Conservation (phyloP, 768 basidiomycete species). For the Lactarius sp. region DNA sequence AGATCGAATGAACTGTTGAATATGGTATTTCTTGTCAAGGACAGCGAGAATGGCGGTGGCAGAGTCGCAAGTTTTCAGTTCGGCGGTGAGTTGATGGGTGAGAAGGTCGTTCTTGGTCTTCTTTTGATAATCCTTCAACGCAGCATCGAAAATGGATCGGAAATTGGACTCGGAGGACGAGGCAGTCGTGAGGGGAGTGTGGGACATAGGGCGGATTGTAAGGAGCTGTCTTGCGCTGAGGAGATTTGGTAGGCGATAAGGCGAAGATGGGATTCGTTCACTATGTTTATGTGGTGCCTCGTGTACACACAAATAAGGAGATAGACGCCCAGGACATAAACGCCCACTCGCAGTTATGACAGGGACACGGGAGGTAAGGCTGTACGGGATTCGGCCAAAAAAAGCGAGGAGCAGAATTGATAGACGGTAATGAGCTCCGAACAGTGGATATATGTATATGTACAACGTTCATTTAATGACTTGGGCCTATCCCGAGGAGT, state of each 20-base stretch:
- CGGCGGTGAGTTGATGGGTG: background rate
- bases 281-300: too few relatives aligned
- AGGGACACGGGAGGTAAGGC: too few relatives aligned
- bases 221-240: background rate
- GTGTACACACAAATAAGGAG: too few relatives aligned
- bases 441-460: too few relatives aligned
- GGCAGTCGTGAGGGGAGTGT: background rate
- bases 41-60: background rate
- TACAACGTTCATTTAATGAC: too few relatives aligned
- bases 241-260: background rate
- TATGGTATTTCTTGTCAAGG: background rate
- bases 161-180: background rate
- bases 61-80: background rate
- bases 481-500: background rate
- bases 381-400: too few relatives aligned
- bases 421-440: too few relatives aligned
- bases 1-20: background rate
- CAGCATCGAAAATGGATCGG: background rate
- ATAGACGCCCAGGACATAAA: too few relatives aligned
- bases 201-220: background rate
- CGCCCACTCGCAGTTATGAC: too few relatives aligned
- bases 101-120: slow-evolving; percentile 4
- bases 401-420: too few relatives aligned
- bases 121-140: background rate
- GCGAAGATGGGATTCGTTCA: background rate